phyloP scores from a whole-genome alignment of 306 rosid species.

The Trifolium repens region DNA sequence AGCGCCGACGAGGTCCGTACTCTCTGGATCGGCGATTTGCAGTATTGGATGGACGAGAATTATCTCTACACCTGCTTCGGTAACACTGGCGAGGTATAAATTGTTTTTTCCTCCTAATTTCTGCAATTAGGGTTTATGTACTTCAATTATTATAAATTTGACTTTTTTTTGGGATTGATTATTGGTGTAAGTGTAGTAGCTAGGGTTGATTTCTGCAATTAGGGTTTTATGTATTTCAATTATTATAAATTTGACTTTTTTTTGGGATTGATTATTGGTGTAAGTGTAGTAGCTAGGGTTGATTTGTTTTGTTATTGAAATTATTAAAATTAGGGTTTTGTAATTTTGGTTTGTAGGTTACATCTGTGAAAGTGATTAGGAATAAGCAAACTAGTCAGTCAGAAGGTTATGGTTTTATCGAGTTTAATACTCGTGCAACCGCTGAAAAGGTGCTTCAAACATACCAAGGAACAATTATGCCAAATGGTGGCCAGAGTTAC shows the following conservation, averaged over 20 bases:
- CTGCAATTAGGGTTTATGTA: neutral
- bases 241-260: neutral
- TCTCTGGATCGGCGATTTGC: constrained; percentile 96
- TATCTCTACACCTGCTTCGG: constrained; percentile 68
- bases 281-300: neutral
- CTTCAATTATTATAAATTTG: neutral
- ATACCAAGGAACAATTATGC: constrained; percentile 83
- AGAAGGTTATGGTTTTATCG: constrained; percentile 93
- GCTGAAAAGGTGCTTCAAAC: constrained; percentile 86
- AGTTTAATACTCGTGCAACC: constrained; percentile 66
- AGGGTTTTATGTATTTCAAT: neutral
- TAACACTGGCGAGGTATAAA: constrained; percentile 78
- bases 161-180: neutral
- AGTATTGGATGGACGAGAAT: constrained; percentile 95
- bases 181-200: neutral
- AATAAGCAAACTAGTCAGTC: constrained; percentile 85
- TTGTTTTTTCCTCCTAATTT: neutral
- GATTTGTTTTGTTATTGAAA: neutral
- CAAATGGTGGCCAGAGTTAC: constrained; percentile 75
- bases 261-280: neutral
- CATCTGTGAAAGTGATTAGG: constrained; percentile 77
- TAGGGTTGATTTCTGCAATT: neutral
- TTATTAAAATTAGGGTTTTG: neutral
- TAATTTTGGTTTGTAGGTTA: constrained; percentile 51
- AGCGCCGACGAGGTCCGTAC: constrained; percentile 87